Percentiles rank a stretch among this genome's conserved stretches.
Evolutionary conservation across 768 basidiomycete genomes (phyloP).

Genomic region (Panaeolus cyanescens): DNA sequence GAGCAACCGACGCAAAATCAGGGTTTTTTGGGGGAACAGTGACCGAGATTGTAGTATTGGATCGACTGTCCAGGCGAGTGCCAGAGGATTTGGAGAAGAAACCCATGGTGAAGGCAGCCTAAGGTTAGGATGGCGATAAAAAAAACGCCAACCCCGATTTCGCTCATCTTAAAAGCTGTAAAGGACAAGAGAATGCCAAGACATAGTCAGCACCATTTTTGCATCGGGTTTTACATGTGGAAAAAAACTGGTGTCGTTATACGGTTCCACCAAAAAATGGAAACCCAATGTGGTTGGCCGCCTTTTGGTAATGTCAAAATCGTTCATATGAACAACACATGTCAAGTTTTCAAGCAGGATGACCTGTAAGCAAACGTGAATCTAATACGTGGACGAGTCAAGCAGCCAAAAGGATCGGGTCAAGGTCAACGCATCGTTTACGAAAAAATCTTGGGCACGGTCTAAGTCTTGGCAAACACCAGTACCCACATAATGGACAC

Average conservation of each 20-base stretch:
- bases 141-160: neutral
- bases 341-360: no score
- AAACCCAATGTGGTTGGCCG: no score
- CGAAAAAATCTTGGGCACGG: no score
- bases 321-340: no score
- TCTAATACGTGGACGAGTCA: no score
- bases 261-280: no score
- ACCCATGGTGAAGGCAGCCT: constrained; percentile 10
- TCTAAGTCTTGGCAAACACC: no score
- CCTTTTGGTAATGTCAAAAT: no score
- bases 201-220: neutral
- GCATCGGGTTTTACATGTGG: neutral
- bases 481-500: no score
- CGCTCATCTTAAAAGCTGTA: neutral
- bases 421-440: no score
- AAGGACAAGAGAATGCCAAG: neutral
- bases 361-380: no score
- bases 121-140: neutral
- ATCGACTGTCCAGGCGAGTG: constrained; percentile 28
- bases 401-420: no score
- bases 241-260: neutral
- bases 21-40: constrained; percentile 32
- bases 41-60: constrained; percentile 32
- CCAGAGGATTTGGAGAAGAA: constrained; percentile 14
- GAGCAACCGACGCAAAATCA: constrained; percentile 29